Evolutionary conservation across 345 rosid species (phyloP).

Genomic region (Boechera divaricarpa): DNA sequence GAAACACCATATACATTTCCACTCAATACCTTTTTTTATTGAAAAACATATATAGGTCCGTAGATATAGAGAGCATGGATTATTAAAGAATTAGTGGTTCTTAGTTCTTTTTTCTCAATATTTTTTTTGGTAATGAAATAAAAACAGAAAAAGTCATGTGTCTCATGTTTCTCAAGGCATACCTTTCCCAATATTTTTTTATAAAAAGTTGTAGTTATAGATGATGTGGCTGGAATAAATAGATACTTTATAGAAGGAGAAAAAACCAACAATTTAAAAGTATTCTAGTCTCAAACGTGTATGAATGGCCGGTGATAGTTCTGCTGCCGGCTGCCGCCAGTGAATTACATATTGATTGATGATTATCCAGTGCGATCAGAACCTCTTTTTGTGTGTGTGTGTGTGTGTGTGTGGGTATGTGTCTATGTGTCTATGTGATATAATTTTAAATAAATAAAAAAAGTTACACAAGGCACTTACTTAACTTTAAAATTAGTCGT

Average conservation of each 20-base stretch:
- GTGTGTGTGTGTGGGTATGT: no score
- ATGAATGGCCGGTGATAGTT: conserved; percentile 32
- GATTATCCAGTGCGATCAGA: not conserved
- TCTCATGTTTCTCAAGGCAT: conserved; percentile 30
- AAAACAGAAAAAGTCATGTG: conserved; percentile 9
- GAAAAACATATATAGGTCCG: not conserved
- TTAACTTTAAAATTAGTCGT: not conserved
- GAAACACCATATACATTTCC: not conserved
- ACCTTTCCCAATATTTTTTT: not conserved
- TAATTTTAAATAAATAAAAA: not conserved
- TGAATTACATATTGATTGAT: not conserved
- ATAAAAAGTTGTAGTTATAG: not conserved
- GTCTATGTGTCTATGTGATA: not conserved
- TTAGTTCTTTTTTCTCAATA: not conserved
- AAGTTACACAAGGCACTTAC: not conserved
- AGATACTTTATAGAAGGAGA: not conserved
- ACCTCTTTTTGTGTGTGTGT: not conserved
- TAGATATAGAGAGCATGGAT: not conserved
- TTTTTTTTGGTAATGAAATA: not conserved
- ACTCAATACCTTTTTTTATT: not conserved
- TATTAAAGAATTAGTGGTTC: not conserved
- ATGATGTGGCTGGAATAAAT: not conserved
- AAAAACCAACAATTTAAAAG: not conserved
- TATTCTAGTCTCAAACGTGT: conserved; percentile 14
- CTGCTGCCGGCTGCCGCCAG: conserved; percentile 30